phyloP scores from a whole-genome alignment of 225 moss, liverwort and hornwort genomes.

The Sphagnum contortum region DNA sequence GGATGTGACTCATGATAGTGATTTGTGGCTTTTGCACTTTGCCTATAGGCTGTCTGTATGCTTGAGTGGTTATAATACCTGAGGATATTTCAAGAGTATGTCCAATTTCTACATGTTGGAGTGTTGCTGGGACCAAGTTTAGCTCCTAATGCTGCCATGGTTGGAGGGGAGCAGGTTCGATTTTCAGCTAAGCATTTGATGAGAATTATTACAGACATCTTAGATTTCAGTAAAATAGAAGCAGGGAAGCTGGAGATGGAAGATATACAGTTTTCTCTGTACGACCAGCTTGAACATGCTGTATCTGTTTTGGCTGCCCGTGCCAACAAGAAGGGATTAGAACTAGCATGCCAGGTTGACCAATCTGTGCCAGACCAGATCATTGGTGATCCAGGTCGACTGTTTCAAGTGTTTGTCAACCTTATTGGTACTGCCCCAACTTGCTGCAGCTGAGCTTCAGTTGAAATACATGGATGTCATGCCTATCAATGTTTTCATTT shows the following conservation, averaged over 20 bases:
- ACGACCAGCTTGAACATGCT: constrained; percentile 61
- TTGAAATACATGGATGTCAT: too few relatives aligned
- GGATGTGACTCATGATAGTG: too few relatives aligned
- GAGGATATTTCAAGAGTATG: too few relatives aligned
- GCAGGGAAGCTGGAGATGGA: constrained; percentile 66
- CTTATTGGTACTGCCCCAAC: constrained; percentile 31
- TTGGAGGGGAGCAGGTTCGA: constrained; percentile 30
- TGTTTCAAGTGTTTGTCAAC: constrained; percentile 60
- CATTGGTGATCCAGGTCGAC: constrained; percentile 59
- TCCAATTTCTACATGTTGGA: too few relatives aligned
- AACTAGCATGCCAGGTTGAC: constrained; percentile 55
- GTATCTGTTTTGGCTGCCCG: constrained; percentile 63
- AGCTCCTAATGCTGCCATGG: too few relatives aligned
- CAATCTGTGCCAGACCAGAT: constrained; percentile 52
- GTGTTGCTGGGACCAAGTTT: too few relatives aligned
- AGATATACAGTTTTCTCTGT: constrained; percentile 53
- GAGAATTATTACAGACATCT: constrained; percentile 51
- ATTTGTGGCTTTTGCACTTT: too few relatives aligned
- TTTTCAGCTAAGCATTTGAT: constrained; percentile 53
- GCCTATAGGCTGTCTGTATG: too few relatives aligned
- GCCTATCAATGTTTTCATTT: too few relatives aligned
- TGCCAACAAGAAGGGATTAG: constrained; percentile 56
- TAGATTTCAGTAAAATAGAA: constrained; percentile 65
- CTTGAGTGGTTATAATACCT: too few relatives aligned
- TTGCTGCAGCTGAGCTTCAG: too few relatives aligned